Percentiles rank a stretch among this genome's conserved stretches.
Conservation (phyloP, 2,329 filamentous ascomycete genomes). For the Neofusicoccum cordaticola region DNA sequence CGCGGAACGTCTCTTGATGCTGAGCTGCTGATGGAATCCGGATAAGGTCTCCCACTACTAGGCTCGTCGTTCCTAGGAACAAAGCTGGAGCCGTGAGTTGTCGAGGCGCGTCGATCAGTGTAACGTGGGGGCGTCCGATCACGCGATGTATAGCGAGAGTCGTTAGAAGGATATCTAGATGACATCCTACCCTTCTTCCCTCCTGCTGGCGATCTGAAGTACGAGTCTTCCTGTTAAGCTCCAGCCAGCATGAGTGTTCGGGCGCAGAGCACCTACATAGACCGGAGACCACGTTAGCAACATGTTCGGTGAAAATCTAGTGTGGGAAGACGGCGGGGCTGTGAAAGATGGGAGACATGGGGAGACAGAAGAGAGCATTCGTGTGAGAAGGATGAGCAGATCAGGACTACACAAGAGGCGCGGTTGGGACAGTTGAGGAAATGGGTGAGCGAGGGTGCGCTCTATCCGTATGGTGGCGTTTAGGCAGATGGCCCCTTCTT, state of each 20-base stretch:
- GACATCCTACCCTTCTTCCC: slow-evolving; percentile 24
- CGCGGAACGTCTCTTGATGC: slow-evolving; percentile 64
- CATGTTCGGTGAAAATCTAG: background rate
- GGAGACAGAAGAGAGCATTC: background rate
- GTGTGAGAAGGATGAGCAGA: too few relatives aligned
- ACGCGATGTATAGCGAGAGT: slow-evolving; percentile 34
- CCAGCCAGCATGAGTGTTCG: slow-evolving; percentile 9
- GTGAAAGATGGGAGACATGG: background rate
- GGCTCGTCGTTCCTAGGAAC: slow-evolving; percentile 45
- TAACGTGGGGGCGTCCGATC: slow-evolving; percentile 55
- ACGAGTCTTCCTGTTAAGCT: slow-evolving; percentile 14
- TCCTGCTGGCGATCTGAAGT: slow-evolving; percentile 33
- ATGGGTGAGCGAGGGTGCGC: background rate
- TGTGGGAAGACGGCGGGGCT: background rate
- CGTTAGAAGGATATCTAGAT: slow-evolving; percentile 16
- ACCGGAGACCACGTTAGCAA: background rate
- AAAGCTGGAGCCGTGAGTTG: slow-evolving; percentile 56
- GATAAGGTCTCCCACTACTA: slow-evolving; percentile 25
- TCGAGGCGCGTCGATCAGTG: slow-evolving; percentile 68
- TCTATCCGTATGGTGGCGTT: background rate
- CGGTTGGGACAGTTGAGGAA: too few relatives aligned
- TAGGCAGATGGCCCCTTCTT: background rate
- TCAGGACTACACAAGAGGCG: too few relatives aligned
- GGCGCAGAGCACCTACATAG: slow-evolving; percentile 8
- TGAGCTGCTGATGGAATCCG: slow-evolving; percentile 28